Evolutionary conservation across 176 grass and related monocot species (phyloP).

Genomic region (Hsuehochloa calcarea): DNA sequence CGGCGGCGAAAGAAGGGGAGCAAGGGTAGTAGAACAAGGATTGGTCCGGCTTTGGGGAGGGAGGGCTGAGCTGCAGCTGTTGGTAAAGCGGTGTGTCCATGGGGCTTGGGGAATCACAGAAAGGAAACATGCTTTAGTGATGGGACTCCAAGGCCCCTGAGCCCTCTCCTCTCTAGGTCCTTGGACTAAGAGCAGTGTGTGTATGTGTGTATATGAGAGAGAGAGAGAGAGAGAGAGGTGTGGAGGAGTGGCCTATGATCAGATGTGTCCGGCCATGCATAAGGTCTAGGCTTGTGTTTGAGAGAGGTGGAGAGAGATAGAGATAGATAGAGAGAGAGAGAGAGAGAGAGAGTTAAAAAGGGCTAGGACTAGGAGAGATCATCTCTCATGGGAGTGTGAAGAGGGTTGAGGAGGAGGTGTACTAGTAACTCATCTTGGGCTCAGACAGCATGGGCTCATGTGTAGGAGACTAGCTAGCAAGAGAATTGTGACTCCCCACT

Average conservation of each 20-base stretch:
- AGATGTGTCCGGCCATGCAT: constrained; percentile 50
- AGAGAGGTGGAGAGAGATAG: neutral
- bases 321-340: too few species aligned
- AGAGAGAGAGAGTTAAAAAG: constrained; percentile 11
- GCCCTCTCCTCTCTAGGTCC: constrained; percentile 25
- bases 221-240: neutral
- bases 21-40: constrained; percentile 41
- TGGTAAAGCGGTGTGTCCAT: constrained; percentile 45
- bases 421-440: neutral
- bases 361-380: neutral
- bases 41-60: constrained; percentile 43
- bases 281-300: constrained; percentile 22
- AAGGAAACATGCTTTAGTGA: constrained; percentile 58
- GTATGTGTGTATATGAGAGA: neutral
- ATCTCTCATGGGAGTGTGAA: neutral
- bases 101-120: constrained; percentile 44
- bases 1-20: constrained; percentile 37
- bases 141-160: constrained; percentile 41
- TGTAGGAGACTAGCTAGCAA: constrained; percentile 20
- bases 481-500: constrained; percentile 15
- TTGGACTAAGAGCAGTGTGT: constrained; percentile 24
- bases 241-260: constrained; percentile 37
- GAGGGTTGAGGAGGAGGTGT: neutral
- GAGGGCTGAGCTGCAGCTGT: constrained; percentile 54
- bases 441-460: constrained; percentile 17